Conservation (phyloP, 768 basidiomycete species). For the Suillus subalutaceus region DNA sequence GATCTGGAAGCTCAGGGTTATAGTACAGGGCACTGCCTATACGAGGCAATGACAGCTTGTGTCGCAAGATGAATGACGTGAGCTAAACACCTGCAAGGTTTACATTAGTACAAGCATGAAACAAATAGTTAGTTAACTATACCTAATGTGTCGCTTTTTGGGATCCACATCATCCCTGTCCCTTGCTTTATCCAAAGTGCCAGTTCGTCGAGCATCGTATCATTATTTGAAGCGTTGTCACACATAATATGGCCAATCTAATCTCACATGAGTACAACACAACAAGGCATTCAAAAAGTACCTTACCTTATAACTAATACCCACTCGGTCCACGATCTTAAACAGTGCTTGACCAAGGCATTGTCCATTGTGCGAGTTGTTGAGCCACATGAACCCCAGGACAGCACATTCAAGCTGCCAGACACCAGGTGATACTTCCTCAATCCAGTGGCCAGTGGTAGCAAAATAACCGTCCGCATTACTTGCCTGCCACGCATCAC, state of each 20-base stretch:
- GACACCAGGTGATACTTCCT: no score
- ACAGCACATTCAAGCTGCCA: no score
- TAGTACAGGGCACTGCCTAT: no score
- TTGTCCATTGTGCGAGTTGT: no score
- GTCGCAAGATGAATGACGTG: slow-evolving; percentile 10
- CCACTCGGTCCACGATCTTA: no score
- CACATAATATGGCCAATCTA: background rate
- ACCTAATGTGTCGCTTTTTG: background rate
- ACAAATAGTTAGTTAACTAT: background rate
- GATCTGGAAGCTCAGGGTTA: no score
- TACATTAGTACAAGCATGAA: background rate
- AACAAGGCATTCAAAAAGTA: background rate
- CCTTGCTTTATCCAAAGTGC: background rate
- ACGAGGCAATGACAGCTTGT: no score
- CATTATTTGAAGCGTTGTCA: background rate
- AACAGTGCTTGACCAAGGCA: no score
- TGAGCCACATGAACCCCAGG: no score
- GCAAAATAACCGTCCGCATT: no score
- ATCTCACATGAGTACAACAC: background rate
- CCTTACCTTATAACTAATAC: background rate
- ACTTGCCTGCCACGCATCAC: no score
- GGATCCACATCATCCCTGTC: background rate
- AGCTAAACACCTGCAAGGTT: background rate
- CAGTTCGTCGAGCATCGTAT: background rate
- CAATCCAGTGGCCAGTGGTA: no score